These are phyloP conservation scores for Lasiodiplodia gonubiensis DNA, from an alignment of 2,329 filamentous ascomycete genomes.

Conservation along the genomic window DNA sequence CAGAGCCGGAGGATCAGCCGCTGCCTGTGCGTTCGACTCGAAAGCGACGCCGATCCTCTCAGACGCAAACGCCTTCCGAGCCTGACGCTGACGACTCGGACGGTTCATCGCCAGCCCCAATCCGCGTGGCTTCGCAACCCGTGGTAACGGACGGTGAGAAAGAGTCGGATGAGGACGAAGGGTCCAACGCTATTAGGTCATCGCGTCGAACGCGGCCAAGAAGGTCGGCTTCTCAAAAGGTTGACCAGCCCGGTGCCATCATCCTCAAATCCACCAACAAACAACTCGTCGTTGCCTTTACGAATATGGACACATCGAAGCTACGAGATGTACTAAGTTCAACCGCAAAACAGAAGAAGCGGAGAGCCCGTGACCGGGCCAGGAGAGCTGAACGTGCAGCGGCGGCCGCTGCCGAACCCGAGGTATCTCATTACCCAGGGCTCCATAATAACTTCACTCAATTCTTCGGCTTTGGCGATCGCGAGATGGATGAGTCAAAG, in stretches of 20 bases:
- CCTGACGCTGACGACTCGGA: constrained; percentile 32
- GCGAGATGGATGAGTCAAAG: constrained; percentile 85
- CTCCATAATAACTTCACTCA: constrained; percentile 72
- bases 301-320: constrained; percentile 20
- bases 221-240: constrained; percentile 54
- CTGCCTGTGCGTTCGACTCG: constrained; percentile 48
- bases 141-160: constrained; percentile 19
- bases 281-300: constrained; percentile 25
- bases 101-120: constrained; percentile 40
- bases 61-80: constrained; percentile 33
- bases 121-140: constrained; percentile 38
- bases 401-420: constrained; percentile 43
- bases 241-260: constrained; percentile 25
- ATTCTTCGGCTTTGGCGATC: constrained; percentile 88
- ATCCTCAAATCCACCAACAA: constrained; percentile 25
- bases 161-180: constrained; percentile 34
- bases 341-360: constrained; percentile 58
- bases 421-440: constrained; percentile 62
- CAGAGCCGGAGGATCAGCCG: constrained; percentile 72
- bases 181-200: constrained; percentile 33
- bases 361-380: constrained; percentile 49
- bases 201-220: constrained; percentile 43
- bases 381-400: constrained; percentile 53
- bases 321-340: constrained; percentile 26
- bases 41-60: constrained; percentile 44